Evolutionary conservation across 2,329 filamentous ascomycete genomes (phyloP).

Genomic region (Aspergillus sp.): DNA sequence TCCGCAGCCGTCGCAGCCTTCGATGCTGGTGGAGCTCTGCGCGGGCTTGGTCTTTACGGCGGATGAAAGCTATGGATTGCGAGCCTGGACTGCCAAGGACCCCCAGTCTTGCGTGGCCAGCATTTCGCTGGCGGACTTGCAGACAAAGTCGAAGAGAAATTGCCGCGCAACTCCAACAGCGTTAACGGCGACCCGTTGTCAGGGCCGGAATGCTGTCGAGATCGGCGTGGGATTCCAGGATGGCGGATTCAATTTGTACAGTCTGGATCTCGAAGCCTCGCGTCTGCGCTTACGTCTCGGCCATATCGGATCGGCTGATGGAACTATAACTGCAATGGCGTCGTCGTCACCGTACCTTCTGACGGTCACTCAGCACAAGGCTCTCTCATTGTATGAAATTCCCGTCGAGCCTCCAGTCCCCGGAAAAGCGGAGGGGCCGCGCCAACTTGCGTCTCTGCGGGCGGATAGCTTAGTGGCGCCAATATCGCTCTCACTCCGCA

Average conservation of each 20-base stretch:
- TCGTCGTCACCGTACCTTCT: slow-evolving; percentile 66
- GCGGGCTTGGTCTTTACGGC: slow-evolving; percentile 71
- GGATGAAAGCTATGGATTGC: slow-evolving; percentile 58
- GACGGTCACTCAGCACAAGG: slow-evolving; percentile 64
- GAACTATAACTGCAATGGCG: slow-evolving; percentile 60
- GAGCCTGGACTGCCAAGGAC: slow-evolving; percentile 65
- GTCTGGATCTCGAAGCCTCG: slow-evolving; percentile 40
- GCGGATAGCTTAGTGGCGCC: slow-evolving; percentile 73
- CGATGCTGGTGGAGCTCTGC: slow-evolving; percentile 64
- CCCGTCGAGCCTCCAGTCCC: slow-evolving; percentile 3
- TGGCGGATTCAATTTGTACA: slow-evolving; percentile 64
- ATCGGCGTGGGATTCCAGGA: slow-evolving; percentile 62
- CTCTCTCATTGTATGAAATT: slow-evolving; percentile 69
- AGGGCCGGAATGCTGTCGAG: slow-evolving; percentile 41
- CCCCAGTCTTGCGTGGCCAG: slow-evolving; percentile 52
- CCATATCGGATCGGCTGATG: slow-evolving; percentile 54
- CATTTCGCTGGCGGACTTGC: slow-evolving; percentile 17
- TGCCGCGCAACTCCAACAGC: slow-evolving; percentile 58
- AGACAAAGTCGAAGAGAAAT: slow-evolving; percentile 49
- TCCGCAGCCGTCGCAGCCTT: slow-evolving; percentile 45
- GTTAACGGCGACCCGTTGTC: slow-evolving; percentile 35
- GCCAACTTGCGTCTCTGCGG: slow-evolving; percentile 65
- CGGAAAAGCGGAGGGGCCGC: slow-evolving; percentile 20
- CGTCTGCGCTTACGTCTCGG: slow-evolving; percentile 45
- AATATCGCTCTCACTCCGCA: slow-evolving; percentile 72